Percentiles rank a stretch among this genome's conserved stretches.
Conservation (phyloP, 2,329 filamentous ascomycete species). For the Monosporascus sp. region DNA sequence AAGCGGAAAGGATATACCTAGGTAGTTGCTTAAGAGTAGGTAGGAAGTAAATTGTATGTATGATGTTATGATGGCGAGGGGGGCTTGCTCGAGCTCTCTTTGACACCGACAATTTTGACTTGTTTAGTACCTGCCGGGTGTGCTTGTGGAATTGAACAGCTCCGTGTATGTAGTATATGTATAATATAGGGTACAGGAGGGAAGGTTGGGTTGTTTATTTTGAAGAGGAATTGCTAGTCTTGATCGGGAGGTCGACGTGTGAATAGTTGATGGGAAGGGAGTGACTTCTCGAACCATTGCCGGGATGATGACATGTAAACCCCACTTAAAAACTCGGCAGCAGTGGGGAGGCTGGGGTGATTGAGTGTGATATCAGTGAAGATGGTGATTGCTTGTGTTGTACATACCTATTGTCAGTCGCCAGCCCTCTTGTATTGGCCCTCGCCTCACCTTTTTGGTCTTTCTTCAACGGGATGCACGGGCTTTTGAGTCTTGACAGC, state of each 20-base stretch:
- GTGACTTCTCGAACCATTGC: neutral
- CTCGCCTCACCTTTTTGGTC: too few relatives aligned
- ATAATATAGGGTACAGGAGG: constrained; percentile 4
- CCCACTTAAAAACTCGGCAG: too few relatives aligned
- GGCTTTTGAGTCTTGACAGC: too few relatives aligned
- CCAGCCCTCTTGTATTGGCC: too few relatives aligned
- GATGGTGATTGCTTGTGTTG: too few relatives aligned
- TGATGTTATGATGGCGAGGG: neutral
- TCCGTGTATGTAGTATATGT: neutral
- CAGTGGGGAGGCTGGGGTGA: neutral
- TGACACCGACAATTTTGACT: too few relatives aligned
- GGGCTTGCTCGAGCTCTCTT: neutral
- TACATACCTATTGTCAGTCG: too few relatives aligned
- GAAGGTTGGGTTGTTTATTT: constrained; percentile 3
- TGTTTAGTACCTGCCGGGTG: neutral
- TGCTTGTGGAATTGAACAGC: neutral
- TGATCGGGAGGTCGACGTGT: neutral
- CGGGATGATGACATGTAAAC: neutral
- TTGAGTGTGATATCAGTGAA: neutral
- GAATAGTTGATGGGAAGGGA: neutral
- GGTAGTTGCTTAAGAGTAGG: neutral
- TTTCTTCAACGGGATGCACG: too few relatives aligned
- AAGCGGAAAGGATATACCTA: constrained; percentile 4
- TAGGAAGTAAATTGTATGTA: neutral
- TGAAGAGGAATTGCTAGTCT: neutral